Evolutionary conservation across 148 eudicot species (phyloP), one percentile per base, ranked within the genome.

Genomic region (Rhododendron henanense): DNA sequence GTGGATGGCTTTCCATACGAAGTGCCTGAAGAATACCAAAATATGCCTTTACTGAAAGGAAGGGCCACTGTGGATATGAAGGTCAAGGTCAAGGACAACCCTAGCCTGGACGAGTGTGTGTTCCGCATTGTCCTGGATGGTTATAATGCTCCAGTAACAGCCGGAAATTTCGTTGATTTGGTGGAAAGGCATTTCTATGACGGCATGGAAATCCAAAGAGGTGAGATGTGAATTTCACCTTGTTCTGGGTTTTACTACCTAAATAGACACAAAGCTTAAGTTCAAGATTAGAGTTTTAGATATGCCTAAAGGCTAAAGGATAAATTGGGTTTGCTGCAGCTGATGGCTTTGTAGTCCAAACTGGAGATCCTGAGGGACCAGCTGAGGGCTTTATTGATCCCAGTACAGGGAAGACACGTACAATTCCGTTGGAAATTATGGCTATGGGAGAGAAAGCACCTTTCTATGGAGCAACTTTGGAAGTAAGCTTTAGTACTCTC

Each of bases 201-300:
- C 89, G 99, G 99, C 94, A 97, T 97, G 99, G 99, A 97, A 91
- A 97, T 97, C 85, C 99, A 94, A 91, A 93, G 99, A 93, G 98
- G 99, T 91, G 91, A 31, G 53, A 74, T 57, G 53, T 33, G 45
- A 33, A 74, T 47, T 84, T 37, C 73, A n/a, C 5, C 86, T 39
- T 77, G 39, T 28, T 18, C 23, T 81, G 79, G 55, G n/a, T 39
- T 35, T 65, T n/a, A 25, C 75, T n/a, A n/a, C 5, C n/a, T 74
- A 53, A 6, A 76, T 59, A 23, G 3, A 48, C 75, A 47, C 10
- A 41, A 7, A 65, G n/a, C 65, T 69, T 35, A 81, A 71, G 50
- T 63, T 83, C 21, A 23, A 63, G 31, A 78, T 84, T 83, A 25
- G 31, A 78, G 8, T 39, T 71, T 74, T 63, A 67, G 39, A 48